Percentiles rank a stretch among this genome's conserved stretches.
Evolutionary conservation across 352 stramenopile species (phyloP).

Genomic region (Thraustotheca clavata): DNA sequence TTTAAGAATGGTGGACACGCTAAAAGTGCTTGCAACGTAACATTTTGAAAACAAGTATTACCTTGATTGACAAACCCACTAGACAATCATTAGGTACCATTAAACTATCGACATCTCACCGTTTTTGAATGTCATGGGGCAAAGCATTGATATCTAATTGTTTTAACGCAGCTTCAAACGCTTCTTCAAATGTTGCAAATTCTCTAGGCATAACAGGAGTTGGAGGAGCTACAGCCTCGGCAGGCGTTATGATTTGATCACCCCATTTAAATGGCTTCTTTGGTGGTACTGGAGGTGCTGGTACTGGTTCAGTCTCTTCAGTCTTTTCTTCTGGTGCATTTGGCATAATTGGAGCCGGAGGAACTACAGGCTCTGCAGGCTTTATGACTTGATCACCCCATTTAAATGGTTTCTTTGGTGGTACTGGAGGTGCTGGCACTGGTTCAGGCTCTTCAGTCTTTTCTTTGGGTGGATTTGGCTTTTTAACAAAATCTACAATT

Average conservation of each 20-base stretch:
- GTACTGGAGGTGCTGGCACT: neutral
- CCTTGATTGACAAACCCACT: slow-evolving; percentile 77
- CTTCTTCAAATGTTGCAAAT: slow-evolving; percentile 46
- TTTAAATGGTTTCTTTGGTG: neutral
- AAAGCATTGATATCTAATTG: slow-evolving; percentile 46
- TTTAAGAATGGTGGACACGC: slow-evolving; percentile 73
- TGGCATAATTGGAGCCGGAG: neutral
- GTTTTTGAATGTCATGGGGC: slow-evolving; percentile 75
- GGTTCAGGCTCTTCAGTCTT: too few relatives aligned
- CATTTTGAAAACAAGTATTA: slow-evolving; percentile 86
- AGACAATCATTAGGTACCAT: neutral
- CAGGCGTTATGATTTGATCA: neutral
- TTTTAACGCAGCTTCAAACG: slow-evolving; percentile 51
- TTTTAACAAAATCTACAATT: too few relatives aligned
- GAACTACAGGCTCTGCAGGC: neutral
- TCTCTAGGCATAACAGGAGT: slow-evolving; percentile 21
- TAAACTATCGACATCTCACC: slow-evolving; percentile 25
- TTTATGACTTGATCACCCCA: neutral
- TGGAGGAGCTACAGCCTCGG: neutral
- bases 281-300: slow-evolving; percentile 18
- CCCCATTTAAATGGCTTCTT: slow-evolving; percentile 21
- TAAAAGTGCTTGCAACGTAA: slow-evolving; percentile 76
- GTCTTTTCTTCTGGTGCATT: neutral
- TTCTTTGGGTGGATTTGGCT: too few relatives aligned
- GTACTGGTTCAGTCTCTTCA: slow-evolving; percentile 21